Percentiles rank a stretch among this genome's conserved stretches.
These are phyloP conservation scores for Yamadazyma atlantica DNA, from an alignment of 1,139 yeast genomes.

Conservation along the genomic window DNA sequence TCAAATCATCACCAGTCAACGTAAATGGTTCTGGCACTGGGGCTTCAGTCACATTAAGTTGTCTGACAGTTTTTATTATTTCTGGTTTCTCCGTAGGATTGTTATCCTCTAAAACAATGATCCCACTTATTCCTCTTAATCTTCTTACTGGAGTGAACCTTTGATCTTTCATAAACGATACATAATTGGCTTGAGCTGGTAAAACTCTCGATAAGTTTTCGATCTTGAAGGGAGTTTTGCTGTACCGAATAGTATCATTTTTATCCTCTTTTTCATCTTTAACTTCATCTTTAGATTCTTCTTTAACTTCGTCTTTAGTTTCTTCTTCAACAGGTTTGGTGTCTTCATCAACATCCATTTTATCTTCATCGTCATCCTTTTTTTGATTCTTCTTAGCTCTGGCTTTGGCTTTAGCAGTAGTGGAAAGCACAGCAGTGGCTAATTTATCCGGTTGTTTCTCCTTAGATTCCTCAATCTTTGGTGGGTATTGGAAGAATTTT, in stretches of 20 bases:
- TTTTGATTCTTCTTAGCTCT: slow-evolving; percentile 77
- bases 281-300: slow-evolving; percentile 6
- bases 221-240: slow-evolving; percentile 64
- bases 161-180: slow-evolving; percentile 72
- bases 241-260: slow-evolving; percentile 41
- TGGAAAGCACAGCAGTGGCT: slow-evolving; percentile 90
- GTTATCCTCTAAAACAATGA: slow-evolving; percentile 73
- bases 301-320: slow-evolving; percentile 21
- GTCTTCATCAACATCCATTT: slow-evolving; percentile 25
- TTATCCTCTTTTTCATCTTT: slow-evolving; percentile 9
- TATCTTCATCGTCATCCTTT: slow-evolving; percentile 47
- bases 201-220: slow-evolving; percentile 84
- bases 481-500: slow-evolving; percentile 85
- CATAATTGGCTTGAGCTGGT: slow-evolving; percentile 85
- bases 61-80: slow-evolving; percentile 82
- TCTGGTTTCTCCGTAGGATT: slow-evolving; percentile 65
- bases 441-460: slow-evolving; percentile 87
- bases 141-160: slow-evolving; percentile 84
- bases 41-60: slow-evolving; percentile 77
- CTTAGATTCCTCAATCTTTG: slow-evolving; percentile 76
- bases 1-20: slow-evolving; percentile 53
- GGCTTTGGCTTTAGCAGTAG: slow-evolving; percentile 89
- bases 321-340: slow-evolving; percentile 20
- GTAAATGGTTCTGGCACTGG: slow-evolving; percentile 88
- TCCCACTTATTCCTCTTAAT: slow-evolving; percentile 77